These are phyloP conservation scores for Quercus mongolica DNA, from an alignment of 306 rosid genomes.

Conservation along the genomic window DNA sequence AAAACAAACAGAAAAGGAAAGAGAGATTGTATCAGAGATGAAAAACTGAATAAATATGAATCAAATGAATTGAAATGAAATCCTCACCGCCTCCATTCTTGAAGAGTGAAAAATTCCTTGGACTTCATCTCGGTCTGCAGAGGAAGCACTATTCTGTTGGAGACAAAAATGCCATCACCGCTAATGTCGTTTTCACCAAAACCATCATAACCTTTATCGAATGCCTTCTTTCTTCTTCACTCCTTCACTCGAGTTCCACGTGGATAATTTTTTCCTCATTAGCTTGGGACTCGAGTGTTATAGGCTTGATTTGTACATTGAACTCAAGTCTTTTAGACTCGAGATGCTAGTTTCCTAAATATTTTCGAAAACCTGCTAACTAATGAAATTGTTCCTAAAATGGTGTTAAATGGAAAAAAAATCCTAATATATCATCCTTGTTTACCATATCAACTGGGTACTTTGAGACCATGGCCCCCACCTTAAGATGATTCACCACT, in stretches of 20 bases:
- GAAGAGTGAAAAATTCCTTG: constrained; percentile 86
- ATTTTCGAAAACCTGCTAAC: too few species aligned
- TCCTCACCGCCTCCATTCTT: constrained; percentile 97
- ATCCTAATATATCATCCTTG: constrained; percentile 6
- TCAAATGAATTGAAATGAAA: constrained; percentile 1
- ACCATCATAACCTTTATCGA: constrained; percentile 36
- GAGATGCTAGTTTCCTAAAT: too few species aligned
- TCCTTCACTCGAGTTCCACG: too few species aligned
- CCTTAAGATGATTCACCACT: constrained; percentile 40
- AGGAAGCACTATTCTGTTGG: constrained; percentile 84
- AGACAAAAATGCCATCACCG: constrained; percentile 46
- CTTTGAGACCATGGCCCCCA: constrained; percentile 32
- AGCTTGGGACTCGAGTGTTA: too few species aligned
- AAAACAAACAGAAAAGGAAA: too few species aligned
- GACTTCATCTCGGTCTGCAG: constrained; percentile 70
- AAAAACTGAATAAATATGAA: neutral
- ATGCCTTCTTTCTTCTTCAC: too few species aligned
- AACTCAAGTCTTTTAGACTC: too few species aligned
- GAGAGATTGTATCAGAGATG: too few species aligned
- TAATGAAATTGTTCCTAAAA: too few species aligned
- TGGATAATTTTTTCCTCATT: too few species aligned
- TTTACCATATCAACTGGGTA: constrained; percentile 14
- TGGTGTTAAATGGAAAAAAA: too few species aligned
- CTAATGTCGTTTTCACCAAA: constrained; percentile 27
- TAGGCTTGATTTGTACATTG: too few species aligned